Base-by-base conservation (phyloP, 1,284 basidiomycete genomes). In the Waitea zeae region DNA sequence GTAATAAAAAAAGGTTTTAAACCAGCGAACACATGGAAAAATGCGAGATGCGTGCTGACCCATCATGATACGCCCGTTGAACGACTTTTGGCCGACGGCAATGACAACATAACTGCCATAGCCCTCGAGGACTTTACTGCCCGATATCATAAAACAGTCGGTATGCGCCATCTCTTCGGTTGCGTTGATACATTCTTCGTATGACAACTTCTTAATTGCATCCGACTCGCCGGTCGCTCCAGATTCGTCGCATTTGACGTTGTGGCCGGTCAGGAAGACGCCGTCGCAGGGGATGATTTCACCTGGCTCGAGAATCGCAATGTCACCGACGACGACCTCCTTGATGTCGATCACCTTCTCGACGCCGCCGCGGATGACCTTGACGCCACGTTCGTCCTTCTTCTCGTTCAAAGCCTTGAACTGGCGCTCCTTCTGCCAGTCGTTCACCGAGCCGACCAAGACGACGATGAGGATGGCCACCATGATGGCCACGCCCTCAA, bases 371-470 rank as follows among this genome's bases (percentile, higher is more conserved):
- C 95, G 82, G 39, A 96, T 78, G 36, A 89, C 82, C 56, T 95
- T 96, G 48, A 97, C 78, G 7, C 72, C 73, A 32, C 93, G 83
- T 47, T 95, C 88, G 39, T 97, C 95, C 57, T 95, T 95, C 59
- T 95, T 86, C 44, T 86, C 86, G 50, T 96, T 96, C 36, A 98
- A 69, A 26, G 64, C 64, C 48, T 83, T 78, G 61, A 98, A 97
- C 57, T 98, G 93, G 5, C 76, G 75, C 53, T 98, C 93, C 58
- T 98, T 97, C 55, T 97, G 90, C 77, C 84, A 98, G 51, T 92
- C 89, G 49, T 89, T 92, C 26, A 92, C 41, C 17, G 84, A 86
- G 26, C 87, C 88, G 34, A 92, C 84, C 29, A 87, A 54, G 41
- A 93, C 78, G 42, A 95, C 87, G 41, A 89, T 86, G 34, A 70